These are phyloP conservation scores for Trametes coccinea DNA, from an alignment of 768 basidiomycete genomes.

Conservation along the genomic window DNA sequence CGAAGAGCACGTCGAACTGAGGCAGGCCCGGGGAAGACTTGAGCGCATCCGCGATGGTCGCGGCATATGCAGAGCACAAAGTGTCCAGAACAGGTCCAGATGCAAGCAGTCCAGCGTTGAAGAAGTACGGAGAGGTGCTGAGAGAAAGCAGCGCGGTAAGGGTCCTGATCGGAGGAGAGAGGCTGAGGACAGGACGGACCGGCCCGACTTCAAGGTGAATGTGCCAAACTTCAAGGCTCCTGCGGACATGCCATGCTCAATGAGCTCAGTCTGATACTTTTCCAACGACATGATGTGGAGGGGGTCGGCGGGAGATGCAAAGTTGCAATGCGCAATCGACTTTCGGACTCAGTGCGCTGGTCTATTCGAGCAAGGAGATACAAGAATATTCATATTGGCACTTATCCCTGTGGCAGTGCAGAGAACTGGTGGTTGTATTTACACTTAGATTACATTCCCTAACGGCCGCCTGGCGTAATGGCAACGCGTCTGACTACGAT, in stretches of 20 bases:
- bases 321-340: neutral
- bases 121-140: slow-evolving; percentile 94
- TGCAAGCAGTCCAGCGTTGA: slow-evolving; percentile 90
- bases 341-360: no score
- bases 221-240: slow-evolving; percentile 87
- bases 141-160: slow-evolving; percentile 6
- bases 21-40: slow-evolving; percentile 37
- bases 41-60: slow-evolving; percentile 64
- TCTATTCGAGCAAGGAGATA: no score
- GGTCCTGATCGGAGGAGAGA: slow-evolving; percentile 8
- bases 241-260: slow-evolving; percentile 63
- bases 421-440: neutral
- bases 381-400: no score
- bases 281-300: slow-evolving; percentile 36
- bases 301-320: neutral
- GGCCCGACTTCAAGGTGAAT: slow-evolving; percentile 93
- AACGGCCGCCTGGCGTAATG: slow-evolving; percentile 14
- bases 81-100: slow-evolving; percentile 78
- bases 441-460: neutral
- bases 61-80: slow-evolving; percentile 80
- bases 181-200: slow-evolving; percentile 49
- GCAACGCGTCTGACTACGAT: slow-evolving; percentile 14
- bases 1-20: slow-evolving; percentile 83
- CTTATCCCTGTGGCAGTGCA: neutral
- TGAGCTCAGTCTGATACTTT: slow-evolving; percentile 62